Percentiles rank a stretch among this genome's conserved stretches.
phyloP scores from a whole-genome alignment of 225 moss, liverwort and hornwort species.

The Ulota crispa region DNA sequence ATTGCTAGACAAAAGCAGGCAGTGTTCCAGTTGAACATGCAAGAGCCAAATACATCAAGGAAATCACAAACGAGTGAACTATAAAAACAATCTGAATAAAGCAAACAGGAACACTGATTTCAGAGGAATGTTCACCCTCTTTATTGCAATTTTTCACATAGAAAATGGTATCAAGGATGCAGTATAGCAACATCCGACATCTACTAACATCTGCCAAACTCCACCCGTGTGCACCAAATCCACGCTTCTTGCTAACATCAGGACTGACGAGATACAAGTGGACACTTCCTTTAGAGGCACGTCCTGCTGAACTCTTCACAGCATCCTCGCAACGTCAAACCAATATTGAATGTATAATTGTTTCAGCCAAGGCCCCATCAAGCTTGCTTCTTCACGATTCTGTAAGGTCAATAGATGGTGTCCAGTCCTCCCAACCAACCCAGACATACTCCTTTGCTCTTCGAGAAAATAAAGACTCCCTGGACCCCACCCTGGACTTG shows the following conservation, averaged over 20 bases:
- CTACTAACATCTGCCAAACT: fast-evolving
- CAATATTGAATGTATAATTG: background rate
- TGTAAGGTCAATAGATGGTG: background rate
- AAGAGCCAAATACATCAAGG: too few species aligned
- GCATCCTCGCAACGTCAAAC: background rate
- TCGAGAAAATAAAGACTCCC: background rate
- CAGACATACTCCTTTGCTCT: background rate
- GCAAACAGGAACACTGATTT: fast-evolving
- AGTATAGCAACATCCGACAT: fast-evolving
- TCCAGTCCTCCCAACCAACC: background rate
- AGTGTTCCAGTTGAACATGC: too few species aligned
- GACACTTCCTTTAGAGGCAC: background rate
- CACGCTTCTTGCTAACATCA: background rate
- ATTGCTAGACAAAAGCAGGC: too few species aligned
- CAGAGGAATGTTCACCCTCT: background rate
- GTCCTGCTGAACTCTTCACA: background rate
- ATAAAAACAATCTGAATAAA: background rate
- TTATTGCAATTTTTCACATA: conserved; percentile 12
- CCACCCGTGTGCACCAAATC: fast-evolving
- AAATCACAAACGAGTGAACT: too few species aligned
- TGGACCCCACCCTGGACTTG: too few species aligned
- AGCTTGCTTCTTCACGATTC: background rate
- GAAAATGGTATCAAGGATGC: background rate
- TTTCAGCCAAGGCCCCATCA: background rate
- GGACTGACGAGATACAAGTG: background rate